These are phyloP conservation scores for Tetracentron sinense DNA, from an alignment of 164 flowering plant genomes.

Conservation along the genomic window DNA sequence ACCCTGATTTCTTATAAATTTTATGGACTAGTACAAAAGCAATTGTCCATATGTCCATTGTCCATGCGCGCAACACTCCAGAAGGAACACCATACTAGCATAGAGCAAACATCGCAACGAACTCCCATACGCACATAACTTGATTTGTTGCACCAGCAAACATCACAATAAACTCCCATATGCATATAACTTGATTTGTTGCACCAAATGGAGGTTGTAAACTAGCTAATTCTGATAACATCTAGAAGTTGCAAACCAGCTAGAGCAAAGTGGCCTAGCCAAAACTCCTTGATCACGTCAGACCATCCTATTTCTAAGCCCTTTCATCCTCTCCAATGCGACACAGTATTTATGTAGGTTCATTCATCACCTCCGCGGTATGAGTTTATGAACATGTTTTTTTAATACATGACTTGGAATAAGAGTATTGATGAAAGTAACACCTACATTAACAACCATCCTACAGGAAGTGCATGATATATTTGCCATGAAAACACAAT, in stretches of 20 bases:
- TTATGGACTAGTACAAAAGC: too few relatives aligned
- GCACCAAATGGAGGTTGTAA: too few relatives aligned
- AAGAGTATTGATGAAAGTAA: too few relatives aligned
- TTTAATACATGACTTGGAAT: not conserved
- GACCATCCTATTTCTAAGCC: not conserved
- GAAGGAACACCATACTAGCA: too few relatives aligned
- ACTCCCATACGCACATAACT: too few relatives aligned
- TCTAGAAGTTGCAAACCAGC: not conserved
- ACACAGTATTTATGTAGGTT: not conserved
- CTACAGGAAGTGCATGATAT: not conserved
- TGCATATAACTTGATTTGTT: too few relatives aligned
- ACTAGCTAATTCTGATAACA: not conserved
- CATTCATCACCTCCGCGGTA: not conserved
- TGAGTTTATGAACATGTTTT: not conserved
- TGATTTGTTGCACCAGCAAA: too few relatives aligned
- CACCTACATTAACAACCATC: not conserved
- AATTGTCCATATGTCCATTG: not conserved
- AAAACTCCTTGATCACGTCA: not conserved
- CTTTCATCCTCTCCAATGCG: not conserved
- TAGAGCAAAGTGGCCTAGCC: not conserved
- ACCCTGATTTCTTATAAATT: not conserved
- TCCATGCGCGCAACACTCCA: too few relatives aligned
- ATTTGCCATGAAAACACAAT: not conserved
- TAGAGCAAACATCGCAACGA: too few relatives aligned
- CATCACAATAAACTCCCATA: too few relatives aligned